A percentile compares a stretch with the other conserved stretches of the same genome.
These are phyloP conservation scores for Paramecium pentaurelia DNA, from an alignment of 73 alveolate genomes.

Conservation along the genomic window DNA sequence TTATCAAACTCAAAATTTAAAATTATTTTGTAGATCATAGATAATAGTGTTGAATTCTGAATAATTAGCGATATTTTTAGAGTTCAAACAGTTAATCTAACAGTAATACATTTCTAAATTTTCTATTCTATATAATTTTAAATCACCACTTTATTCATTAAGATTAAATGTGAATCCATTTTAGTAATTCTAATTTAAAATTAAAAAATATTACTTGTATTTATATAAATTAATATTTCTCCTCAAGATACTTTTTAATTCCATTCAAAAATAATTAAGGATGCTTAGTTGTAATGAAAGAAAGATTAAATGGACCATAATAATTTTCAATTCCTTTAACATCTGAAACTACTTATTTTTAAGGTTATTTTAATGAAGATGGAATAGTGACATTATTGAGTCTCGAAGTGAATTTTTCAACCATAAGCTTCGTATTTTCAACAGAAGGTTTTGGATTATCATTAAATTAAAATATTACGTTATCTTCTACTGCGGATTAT, in stretches of 20 bases:
- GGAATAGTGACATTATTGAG: background rate
- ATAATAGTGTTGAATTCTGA: background rate
- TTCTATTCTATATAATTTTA: background rate
- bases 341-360: background rate
- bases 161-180: background rate
- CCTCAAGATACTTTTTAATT: background rate
- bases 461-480: background rate
- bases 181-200: background rate
- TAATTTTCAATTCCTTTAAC: background rate
- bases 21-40: background rate
- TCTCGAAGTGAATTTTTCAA: background rate
- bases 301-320: constrained; percentile 4
- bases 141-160: background rate
- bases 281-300: background rate
- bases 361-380: background rate
- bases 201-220: background rate
- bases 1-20: background rate
- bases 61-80: background rate
- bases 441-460: background rate
- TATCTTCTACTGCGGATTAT: background rate
- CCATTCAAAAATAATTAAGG: background rate
- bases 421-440: background rate
- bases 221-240: background rate
- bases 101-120: background rate
- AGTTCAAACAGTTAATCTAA: background rate